Conservation (phyloP, 176 grass and related monocot genomes). For the Poa annua region DNA sequence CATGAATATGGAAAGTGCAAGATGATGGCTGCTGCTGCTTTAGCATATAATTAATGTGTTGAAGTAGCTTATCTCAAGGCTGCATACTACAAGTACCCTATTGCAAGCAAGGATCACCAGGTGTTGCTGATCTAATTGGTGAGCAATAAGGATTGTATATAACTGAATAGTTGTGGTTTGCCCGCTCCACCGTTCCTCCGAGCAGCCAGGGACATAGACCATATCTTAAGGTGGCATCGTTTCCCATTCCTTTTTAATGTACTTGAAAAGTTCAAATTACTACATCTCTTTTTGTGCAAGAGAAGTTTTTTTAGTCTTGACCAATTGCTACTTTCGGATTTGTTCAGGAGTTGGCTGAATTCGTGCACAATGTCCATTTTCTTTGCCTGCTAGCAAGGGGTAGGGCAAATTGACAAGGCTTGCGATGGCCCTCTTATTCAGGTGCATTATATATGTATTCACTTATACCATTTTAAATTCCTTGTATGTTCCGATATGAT, state of each 20-base stretch:
- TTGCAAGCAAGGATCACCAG: constrained; percentile 59
- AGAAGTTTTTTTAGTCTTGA: not conserved
- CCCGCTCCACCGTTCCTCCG: not conserved
- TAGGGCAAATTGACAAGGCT: constrained; percentile 29
- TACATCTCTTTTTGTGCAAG: not conserved
- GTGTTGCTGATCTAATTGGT: constrained; percentile 46
- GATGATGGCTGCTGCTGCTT: constrained; percentile 40
- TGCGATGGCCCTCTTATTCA: constrained; percentile 89
- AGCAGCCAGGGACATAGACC: not conserved
- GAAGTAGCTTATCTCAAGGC: constrained; percentile 80
- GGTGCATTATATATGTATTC: constrained; percentile 52
- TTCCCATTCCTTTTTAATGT: not conserved
- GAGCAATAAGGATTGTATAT: constrained; percentile 1
- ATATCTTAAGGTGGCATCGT: not conserved
- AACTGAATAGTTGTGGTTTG: not conserved
- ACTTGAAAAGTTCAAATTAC: not conserved
- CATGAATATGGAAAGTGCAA: constrained; percentile 64
- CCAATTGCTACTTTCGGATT: constrained; percentile 14
- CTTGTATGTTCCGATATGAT: not conserved
- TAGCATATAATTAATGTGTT: constrained; percentile 39
- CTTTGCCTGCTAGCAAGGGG: constrained; percentile 86
- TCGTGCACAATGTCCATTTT: constrained; percentile 85
- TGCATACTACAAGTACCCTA: constrained; percentile 67
- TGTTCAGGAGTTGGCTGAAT: constrained; percentile 77
- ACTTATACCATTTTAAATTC: not conserved